Percentiles rank a stretch among this genome's conserved stretches.
Evolutionary conservation across 306 rosid genomes (phyloP).

Genomic region (Pterocarpus santalinus): DNA sequence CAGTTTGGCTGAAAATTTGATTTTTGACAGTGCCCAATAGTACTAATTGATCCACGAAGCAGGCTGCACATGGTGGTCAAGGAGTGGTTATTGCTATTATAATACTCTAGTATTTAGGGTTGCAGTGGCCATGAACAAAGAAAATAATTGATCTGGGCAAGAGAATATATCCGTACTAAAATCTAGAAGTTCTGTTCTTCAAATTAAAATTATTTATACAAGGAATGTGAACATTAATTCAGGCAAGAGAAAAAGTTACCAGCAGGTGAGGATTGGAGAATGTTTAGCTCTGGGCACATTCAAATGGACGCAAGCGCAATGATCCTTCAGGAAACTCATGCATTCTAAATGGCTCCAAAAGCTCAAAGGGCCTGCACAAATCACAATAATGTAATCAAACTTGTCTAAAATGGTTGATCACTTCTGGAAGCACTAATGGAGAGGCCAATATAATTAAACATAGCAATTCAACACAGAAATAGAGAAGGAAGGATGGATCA

Average conservation of each 20-base stretch:
- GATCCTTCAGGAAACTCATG: conserved; percentile 92
- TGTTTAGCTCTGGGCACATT: conserved; percentile 91
- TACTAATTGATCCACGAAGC: no score
- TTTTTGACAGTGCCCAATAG: no score
- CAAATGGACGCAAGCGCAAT: conserved; percentile 91
- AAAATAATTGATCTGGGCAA: no score
- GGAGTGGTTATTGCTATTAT: no score
- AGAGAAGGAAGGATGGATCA: not conserved
- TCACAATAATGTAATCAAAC: conserved; percentile 27
- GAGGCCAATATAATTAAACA: conserved; percentile 17
- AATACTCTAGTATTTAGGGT: no score
- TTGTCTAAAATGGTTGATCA: conserved; percentile 16
- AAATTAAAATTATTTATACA: conserved; percentile 16
- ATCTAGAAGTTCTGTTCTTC: not conserved
- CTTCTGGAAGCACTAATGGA: conserved; percentile 29
- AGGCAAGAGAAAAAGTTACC: conserved; percentile 38
- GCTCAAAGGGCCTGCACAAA: conserved; percentile 78
- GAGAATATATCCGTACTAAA: no score
- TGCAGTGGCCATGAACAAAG: no score
- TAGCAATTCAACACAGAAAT: conserved; percentile 16
- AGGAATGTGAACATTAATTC: not conserved
- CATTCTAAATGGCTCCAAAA: conserved; percentile 87
- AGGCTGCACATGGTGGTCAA: no score
- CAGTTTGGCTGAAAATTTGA: no score
- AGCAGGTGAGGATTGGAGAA: conserved; percentile 33